phyloP scores from a whole-genome alignment of 2,329 filamentous ascomycete species.

The Capronia americana region DNA sequence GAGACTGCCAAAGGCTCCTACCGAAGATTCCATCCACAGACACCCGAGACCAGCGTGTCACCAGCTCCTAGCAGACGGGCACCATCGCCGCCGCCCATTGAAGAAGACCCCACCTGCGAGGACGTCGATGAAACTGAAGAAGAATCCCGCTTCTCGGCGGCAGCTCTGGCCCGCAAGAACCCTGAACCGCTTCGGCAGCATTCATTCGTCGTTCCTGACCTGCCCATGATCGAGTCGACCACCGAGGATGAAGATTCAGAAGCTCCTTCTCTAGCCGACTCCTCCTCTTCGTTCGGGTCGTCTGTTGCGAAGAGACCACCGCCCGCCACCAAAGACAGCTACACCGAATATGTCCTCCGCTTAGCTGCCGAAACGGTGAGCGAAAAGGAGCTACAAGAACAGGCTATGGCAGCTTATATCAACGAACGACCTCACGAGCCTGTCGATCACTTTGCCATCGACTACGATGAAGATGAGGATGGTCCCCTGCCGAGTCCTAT shows the following conservation, averaged over 20 bases:
- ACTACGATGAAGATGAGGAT: constrained; percentile 44
- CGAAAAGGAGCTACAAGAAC: constrained; percentile 78
- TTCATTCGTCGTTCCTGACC: constrained; percentile 66
- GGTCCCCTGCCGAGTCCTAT: constrained; percentile 40
- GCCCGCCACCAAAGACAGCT: constrained; percentile 64
- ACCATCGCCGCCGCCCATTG: constrained; percentile 12
- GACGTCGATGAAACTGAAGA: constrained; percentile 42
- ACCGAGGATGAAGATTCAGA: constrained; percentile 58
- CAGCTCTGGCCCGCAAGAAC: constrained; percentile 46
- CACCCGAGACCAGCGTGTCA: constrained; percentile 19
- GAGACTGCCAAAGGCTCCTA: constrained; percentile 77
- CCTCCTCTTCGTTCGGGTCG: constrained; percentile 43
- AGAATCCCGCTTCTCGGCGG: constrained; percentile 55
- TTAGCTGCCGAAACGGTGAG: constrained; percentile 76
- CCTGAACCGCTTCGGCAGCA: constrained; percentile 53
- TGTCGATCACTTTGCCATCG: constrained; percentile 56
- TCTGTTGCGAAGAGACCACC: constrained; percentile 45
- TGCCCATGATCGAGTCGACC: constrained; percentile 67
- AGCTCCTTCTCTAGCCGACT: constrained; percentile 54
- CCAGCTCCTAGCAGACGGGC: constrained; percentile 8
- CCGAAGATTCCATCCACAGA: constrained; percentile 52
- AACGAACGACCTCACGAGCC: constrained; percentile 56
- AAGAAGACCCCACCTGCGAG: constrained; percentile 30
- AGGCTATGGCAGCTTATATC: constrained; percentile 56
- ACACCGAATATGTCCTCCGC: constrained; percentile 77